Percentiles rank a stretch among this genome's conserved stretches.
Conservation (phyloP, 2,329 filamentous ascomycete genomes). For the Botryotinia calthae region DNA sequence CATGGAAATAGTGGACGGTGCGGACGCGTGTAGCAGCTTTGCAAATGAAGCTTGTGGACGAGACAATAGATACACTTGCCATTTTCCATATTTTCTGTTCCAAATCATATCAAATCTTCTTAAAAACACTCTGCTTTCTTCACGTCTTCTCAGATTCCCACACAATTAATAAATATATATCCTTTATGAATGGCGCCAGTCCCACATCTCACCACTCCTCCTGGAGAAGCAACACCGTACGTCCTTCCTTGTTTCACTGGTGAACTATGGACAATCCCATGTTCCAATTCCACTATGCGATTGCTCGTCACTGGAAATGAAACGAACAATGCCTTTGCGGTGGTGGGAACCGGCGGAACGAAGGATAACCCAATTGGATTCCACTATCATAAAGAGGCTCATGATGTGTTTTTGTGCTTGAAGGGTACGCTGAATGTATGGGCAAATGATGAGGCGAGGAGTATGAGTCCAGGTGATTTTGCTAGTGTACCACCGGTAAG, state of each 20-base stretch:
- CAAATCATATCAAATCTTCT: neutral
- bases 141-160: neutral
- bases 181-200: neutral
- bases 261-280: conserved; percentile 35
- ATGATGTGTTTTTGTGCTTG: conserved; percentile 56
- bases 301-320: conserved; percentile 35
- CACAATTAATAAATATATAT: neutral
- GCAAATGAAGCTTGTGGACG: neutral
- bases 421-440: conserved; percentile 56
- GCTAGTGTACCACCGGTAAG: conserved; percentile 55
- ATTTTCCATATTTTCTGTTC: neutral
- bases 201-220: conserved; percentile 9
- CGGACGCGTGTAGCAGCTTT: neutral
- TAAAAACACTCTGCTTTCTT: neutral
- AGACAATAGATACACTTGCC: neutral
- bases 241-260: conserved; percentile 30
- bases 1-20: neutral
- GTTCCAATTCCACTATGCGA: conserved; percentile 31
- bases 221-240: conserved; percentile 23
- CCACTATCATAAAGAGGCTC: conserved; percentile 55
- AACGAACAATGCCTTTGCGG: conserved; percentile 34
- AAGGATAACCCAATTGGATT: conserved; percentile 44
- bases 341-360: conserved; percentile 33
- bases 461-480: conserved; percentile 55
- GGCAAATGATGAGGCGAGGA: conserved; percentile 55